Conservation (phyloP, 345 rosid species). For the Brassica napus region DNA sequence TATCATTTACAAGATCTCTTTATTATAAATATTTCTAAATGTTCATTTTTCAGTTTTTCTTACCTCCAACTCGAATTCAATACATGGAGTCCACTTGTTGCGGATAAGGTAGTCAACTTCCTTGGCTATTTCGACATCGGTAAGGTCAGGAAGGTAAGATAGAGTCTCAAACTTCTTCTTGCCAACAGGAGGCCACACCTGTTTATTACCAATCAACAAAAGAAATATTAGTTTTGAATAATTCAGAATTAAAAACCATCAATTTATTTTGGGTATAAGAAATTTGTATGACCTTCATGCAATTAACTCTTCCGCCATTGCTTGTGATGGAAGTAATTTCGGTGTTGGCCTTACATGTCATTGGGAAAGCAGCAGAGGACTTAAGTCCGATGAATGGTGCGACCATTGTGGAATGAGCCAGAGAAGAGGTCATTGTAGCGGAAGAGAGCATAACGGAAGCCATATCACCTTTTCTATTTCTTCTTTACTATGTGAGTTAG, state of each 20-base stretch:
- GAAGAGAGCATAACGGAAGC: slow-evolving; percentile 62
- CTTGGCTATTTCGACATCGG: slow-evolving; percentile 19
- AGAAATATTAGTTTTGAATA: background rate
- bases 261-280: background rate
- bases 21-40: background rate
- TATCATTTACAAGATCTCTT: background rate
- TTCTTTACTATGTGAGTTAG: slow-evolving; percentile 7
- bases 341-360: slow-evolving; percentile 42
- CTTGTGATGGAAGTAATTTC: slow-evolving; percentile 52
- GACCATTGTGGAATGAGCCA: slow-evolving; percentile 52
- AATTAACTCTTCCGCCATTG: slow-evolving; percentile 52
- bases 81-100: slow-evolving; percentile 60
- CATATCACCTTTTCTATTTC: slow-evolving; percentile 39
- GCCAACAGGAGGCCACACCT: slow-evolving; percentile 56
- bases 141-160: slow-evolving; percentile 53
- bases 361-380: slow-evolving; percentile 48
- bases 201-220: background rate
- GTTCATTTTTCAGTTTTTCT: background rate
- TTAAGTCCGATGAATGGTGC: slow-evolving; percentile 57
- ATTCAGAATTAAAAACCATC: background rate
- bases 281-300: slow-evolving; percentile 48
- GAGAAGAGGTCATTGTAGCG: slow-evolving; percentile 48
- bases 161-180: slow-evolving; percentile 55
- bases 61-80: slow-evolving; percentile 64
- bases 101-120: slow-evolving; percentile 63